Base-by-base conservation (phyloP, 345 rosid species). In the Gossypium turneri region DNA sequence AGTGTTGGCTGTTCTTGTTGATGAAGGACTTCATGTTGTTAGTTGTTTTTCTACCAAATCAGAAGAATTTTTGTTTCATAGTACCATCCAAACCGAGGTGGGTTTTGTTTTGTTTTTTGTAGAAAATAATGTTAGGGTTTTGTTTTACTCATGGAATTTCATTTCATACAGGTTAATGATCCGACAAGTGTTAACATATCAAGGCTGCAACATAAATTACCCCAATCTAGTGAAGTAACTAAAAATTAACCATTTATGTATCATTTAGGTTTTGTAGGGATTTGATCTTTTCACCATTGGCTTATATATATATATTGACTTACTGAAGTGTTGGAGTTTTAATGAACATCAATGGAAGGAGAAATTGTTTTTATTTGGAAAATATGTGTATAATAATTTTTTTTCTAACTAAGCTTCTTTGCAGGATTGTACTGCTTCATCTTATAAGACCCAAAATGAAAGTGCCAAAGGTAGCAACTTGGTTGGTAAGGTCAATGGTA, bases 31-130 rank as follows among this genome's bases (percentile, higher is more conserved):
- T 67, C 44, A 72, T 53, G 86, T 88, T 45, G 80, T 83, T 13
- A 82, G 66, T 72, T 88, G 92, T 77, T 71, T 84, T 56, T 87
- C 92, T 48, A 76, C 86, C 69, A 85, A 58, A 82, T 86, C 84
- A 38, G 86, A 86, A 63, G 82, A 82, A 65, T 80, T 72, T 65
- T 52, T 81, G 13, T 55, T 85, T 70, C 84, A 90, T 77, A 83
- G n/a, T n/a, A n/a, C 84, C 22, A 77, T 94, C 70, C 90, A 84
- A 50, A 77, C 86, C 50, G 80, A 90, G 93, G 94, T 50, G 16
- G 10, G 24, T 20, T 12, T 56, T 41, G 41, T 65, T 66, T 19
- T 19, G 20, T 63, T 2, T 9, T 16, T 2, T 12, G 1, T 16
- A 48, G 8, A 5, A 34, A 61, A 9, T 24, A 41, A 41, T 29